Evolutionary conservation across 225 moss, liverwort and hornwort genomes (phyloP), one percentile per base, ranked within the genome.

Genomic region (Bryum argenteum): DNA sequence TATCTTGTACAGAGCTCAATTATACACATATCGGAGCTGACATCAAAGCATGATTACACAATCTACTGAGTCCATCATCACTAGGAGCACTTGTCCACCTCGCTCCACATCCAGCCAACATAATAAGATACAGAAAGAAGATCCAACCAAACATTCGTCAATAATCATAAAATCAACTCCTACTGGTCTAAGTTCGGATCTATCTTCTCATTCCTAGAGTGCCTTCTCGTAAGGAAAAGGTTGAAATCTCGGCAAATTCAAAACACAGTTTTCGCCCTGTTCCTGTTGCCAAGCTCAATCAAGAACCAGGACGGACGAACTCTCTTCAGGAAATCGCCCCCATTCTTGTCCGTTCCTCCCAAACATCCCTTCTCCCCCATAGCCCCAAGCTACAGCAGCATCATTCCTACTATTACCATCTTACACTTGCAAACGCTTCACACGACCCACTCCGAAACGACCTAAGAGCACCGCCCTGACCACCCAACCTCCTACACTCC

Each of bases 221-320:
- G 71, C 86, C 82, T 75, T 72, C 16, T 57, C 72, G 45, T 24
- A 59, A 15, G 5, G 78, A 76, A 50, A 83, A 87, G 83, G 80
- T 21, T 76, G 83, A 78, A 58, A 78, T 80, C 75, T 87, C 87
- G 80, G 71, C 83, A 39, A 87, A 87, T 87, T 83, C 73, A 73
- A 85, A 77, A 73, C 80, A 83, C 58, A 76, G 58, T 69, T 67
- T 73, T 68, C 57, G 81, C 70, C 76, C 80, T 69, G 72, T 73
- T 78, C 66, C 71, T 70, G 73, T 71, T 70, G 78, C 78, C 75
- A 72, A 74, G 64, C 77, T 75, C 65, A 74, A 75, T 73, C 65
- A 57, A 75, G 75, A 78, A 55, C 22, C 28, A 74, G 66, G 52
- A 78, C 21, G 57, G 18, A 20, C 38, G 67, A 70, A 53, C 66